phyloP scores from a whole-genome alignment of 441 rosid species.

The Corymbia citriodora region DNA sequence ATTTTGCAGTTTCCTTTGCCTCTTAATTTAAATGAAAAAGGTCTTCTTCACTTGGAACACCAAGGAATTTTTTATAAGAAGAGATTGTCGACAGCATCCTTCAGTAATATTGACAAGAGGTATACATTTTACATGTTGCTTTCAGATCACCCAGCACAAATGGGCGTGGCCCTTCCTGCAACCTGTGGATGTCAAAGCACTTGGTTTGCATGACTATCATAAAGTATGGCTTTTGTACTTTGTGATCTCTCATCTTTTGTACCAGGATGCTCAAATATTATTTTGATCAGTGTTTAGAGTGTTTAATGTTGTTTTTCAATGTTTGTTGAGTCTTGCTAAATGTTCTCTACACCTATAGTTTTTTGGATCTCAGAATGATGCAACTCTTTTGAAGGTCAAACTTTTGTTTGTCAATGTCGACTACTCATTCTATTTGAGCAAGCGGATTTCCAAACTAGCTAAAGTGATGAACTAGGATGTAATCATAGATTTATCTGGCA shows the following conservation, averaged over 20 bases:
- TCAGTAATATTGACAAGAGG: not conserved
- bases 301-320: not conserved
- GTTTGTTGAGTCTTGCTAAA: not conserved
- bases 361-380: not conserved
- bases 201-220: conserved; percentile 81
- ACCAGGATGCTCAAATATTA: not conserved
- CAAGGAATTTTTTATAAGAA: not conserved
- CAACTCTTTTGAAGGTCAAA: not conserved
- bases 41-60: not conserved
- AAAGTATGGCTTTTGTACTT: conserved; percentile 34
- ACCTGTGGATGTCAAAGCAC: conserved; percentile 92
- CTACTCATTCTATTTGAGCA: not conserved
- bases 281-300: not conserved
- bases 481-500: not conserved
- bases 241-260: not conserved
- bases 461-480: not conserved
- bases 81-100: not conserved
- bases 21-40: not conserved
- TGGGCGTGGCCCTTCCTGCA: conserved; percentile 96
- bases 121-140: not conserved
- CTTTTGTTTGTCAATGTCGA: not conserved
- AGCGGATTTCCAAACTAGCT: not conserved
- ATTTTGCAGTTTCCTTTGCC: not conserved
- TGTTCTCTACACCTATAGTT: not conserved
- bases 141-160: conserved; percentile 77